Evolutionary conservation across 2,329 filamentous ascomycete genomes (phyloP).

Genomic region (Botryotinia globosa): DNA sequence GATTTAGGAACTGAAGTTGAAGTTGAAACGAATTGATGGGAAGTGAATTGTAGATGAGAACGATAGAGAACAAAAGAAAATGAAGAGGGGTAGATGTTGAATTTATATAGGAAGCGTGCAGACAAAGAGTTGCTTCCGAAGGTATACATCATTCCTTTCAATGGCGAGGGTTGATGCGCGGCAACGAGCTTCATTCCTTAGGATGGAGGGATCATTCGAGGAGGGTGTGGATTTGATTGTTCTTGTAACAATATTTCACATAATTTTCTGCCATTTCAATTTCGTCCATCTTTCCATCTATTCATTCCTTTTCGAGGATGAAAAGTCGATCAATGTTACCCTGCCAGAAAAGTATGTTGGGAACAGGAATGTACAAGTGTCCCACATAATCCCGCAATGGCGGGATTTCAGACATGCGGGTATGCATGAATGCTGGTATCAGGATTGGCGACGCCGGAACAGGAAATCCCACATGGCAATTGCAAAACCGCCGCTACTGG

Average conservation of each 20-base stretch:
- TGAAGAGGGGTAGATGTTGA: background rate
- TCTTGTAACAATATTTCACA: background rate
- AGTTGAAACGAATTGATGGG: background rate
- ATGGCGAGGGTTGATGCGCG: background rate
- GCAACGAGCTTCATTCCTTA: background rate
- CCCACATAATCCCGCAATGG: background rate
- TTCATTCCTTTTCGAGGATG: background rate
- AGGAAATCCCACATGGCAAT: background rate
- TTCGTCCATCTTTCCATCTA: background rate
- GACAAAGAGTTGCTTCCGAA: background rate
- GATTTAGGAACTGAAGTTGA: background rate
- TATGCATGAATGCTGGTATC: background rate
- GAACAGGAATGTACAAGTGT: background rate
- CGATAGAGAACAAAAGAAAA: constrained; percentile 12
- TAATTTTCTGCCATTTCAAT: background rate
- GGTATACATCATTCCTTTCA: constrained; percentile 4
- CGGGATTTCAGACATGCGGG: background rate
- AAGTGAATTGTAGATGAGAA: background rate
- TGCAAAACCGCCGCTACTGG: background rate
- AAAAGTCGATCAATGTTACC: background rate
- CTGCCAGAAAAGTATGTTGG: background rate
- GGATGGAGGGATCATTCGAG: background rate
- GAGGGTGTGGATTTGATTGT: background rate
- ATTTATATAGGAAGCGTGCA: background rate
- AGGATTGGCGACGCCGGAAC: background rate